Evolutionary conservation across 805 yeast species (phyloP).

Genomic region (Blastobotrys americana): DNA sequence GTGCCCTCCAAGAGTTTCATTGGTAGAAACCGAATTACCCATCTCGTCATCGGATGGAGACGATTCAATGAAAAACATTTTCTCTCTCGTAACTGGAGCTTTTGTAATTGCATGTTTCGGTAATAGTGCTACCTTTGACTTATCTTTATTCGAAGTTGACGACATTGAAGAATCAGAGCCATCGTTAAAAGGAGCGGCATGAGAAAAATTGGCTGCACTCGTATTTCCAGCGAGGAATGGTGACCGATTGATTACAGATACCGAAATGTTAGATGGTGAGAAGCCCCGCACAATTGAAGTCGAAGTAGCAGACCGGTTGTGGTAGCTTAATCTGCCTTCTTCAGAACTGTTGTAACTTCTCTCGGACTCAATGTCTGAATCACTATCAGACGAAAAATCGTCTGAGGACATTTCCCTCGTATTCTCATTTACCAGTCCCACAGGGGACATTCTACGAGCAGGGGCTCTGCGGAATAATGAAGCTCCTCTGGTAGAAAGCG

Average conservation of each 20-base stretch:
- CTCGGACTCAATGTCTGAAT: background rate
- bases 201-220: background rate
- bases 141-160: too few relatives aligned
- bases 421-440: background rate
- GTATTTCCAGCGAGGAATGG: slow-evolving; percentile 5
- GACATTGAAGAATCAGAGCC: too few relatives aligned
- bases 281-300: slow-evolving; percentile 34
- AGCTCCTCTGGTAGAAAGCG: slow-evolving; percentile 2
- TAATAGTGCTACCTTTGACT: too few relatives aligned
- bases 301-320: slow-evolving; percentile 26
- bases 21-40: slow-evolving; percentile 20
- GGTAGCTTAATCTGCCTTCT: slow-evolving; percentile 4
- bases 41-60: slow-evolving; percentile 33
- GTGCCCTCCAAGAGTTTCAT: slow-evolving; percentile 5
- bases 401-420: background rate
- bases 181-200: too few relatives aligned
- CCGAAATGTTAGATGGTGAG: slow-evolving; percentile 32
- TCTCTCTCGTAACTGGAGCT: slow-evolving; percentile 22
- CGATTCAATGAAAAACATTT: slow-evolving; percentile 36
- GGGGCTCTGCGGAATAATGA: slow-evolving; percentile 2
- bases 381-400: background rate
- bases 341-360: background rate
- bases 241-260: slow-evolving; percentile 23
- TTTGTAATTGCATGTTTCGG: too few relatives aligned
- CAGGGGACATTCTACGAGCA: background rate